phyloP scores from a whole-genome alignment of 768 basidiomycete genomes.

The Ramaria sp. region DNA sequence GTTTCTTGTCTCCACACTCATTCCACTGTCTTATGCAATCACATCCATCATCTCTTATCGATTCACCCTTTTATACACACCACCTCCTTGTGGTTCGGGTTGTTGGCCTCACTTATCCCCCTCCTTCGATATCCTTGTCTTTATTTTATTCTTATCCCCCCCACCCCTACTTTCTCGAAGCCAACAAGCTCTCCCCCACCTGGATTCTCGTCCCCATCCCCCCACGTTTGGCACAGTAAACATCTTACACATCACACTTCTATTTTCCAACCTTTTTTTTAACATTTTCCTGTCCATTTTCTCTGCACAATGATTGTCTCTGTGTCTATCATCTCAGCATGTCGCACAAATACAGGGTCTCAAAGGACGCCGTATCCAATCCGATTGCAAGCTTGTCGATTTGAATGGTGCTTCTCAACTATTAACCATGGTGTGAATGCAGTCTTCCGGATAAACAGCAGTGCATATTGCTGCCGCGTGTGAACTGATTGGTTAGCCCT shows the following conservation, averaged over 20 bases:
- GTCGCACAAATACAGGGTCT: constrained; percentile 5
- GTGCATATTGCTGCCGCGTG: background rate
- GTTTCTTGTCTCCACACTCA: constrained; percentile 14
- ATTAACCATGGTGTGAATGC: no score
- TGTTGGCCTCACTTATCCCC: constrained; percentile 38
- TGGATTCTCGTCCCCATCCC: constrained; percentile 20
- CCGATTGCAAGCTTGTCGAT: background rate
- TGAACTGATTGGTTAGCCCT: background rate
- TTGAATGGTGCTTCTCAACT: no score
- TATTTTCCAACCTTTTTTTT: background rate
- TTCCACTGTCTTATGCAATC: constrained; percentile 47
- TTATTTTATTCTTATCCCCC: constrained; percentile 46
- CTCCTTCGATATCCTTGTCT: constrained; percentile 73
- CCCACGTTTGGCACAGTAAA: constrained; percentile 20
- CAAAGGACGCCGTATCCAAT: constrained; percentile 1
- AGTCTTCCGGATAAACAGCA: background rate
- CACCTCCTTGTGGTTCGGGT: constrained; percentile 37
- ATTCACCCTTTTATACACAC: constrained; percentile 27
- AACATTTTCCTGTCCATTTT: background rate
- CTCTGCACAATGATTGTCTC: constrained; percentile 6
- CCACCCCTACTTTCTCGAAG: constrained; percentile 1
- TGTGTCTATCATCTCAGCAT: constrained; percentile 7
- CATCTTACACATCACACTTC: constrained; percentile 7
- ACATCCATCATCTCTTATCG: constrained; percentile 35
- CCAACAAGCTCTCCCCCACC: constrained; percentile 8